These are phyloP conservation scores for Calonectria leucothoes DNA, from an alignment of 2,329 filamentous ascomycete species.

Conservation along the genomic window DNA sequence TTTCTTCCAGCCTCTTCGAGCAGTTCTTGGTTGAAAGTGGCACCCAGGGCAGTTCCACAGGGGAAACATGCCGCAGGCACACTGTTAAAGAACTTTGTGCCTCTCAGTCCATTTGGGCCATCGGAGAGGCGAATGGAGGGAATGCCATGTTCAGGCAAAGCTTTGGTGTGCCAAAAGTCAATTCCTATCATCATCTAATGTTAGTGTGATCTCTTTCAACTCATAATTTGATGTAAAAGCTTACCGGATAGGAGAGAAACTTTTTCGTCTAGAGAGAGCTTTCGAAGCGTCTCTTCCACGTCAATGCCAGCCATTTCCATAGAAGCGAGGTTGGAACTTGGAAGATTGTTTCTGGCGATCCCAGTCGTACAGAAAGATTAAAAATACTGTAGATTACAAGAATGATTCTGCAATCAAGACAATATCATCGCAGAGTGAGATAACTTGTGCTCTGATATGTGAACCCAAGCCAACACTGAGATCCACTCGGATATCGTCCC, in stretches of 20 bases:
- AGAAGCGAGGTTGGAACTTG: background rate
- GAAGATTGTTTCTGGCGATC: too few species aligned
- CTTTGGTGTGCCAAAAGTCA: slow-evolving; percentile 2
- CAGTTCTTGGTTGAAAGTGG: slow-evolving; percentile 1
- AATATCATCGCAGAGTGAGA: background rate
- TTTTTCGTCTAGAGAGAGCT: background rate
- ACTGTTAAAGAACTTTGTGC: slow-evolving; percentile 23
- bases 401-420: background rate
- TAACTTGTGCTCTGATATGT: background rate
- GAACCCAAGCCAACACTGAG: background rate
- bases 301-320: background rate
- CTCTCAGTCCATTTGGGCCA: slow-evolving; percentile 33
- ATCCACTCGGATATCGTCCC: background rate
- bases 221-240: background rate
- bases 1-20: background rate
- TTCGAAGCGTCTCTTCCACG: background rate
- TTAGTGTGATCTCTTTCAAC: background rate
- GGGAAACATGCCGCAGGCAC: slow-evolving; percentile 19
- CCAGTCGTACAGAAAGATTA: background rate
- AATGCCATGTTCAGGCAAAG: background rate
- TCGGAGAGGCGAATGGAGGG: slow-evolving; percentile 28
- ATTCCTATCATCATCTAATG: background rate
- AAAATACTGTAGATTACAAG: too few species aligned
- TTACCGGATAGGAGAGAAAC: background rate
- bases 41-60: slow-evolving; percentile 10